A percentile compares a stretch with the other conserved stretches of the same genome.
phyloP scores from a whole-genome alignment of 495 filamentous ascomycete species.

The Penicillium cataractarum region DNA sequence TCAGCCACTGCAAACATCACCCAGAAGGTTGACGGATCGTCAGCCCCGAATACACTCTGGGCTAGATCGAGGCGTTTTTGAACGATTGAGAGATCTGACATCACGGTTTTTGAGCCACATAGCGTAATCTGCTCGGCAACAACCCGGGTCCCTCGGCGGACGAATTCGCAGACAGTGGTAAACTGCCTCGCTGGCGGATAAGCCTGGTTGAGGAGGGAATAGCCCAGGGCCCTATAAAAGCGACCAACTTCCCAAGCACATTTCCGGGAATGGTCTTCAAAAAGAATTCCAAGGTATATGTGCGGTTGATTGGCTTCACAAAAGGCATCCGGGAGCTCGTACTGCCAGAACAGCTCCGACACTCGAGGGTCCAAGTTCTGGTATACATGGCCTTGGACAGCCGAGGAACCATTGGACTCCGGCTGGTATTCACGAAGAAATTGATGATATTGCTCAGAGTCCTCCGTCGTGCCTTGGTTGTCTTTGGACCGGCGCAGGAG shows the following conservation, averaged over 20 bases:
- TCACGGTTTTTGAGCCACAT: conserved; percentile 19
- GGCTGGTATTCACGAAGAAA: conserved; percentile 51
- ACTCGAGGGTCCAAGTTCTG: conserved; percentile 38
- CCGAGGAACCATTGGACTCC: background rate
- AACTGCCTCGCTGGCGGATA: conserved; percentile 22
- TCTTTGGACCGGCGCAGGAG: conserved; percentile 37
- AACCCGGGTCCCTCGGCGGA: conserved; percentile 48
- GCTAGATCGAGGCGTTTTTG: conserved; percentile 25
- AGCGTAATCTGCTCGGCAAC: conserved; percentile 33
- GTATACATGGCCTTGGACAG: background rate
- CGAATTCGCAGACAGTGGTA: conserved; percentile 48
- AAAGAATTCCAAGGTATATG: conserved; percentile 62
- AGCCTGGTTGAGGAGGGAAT: conserved; percentile 55
- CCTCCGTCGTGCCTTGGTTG: conserved; percentile 6
- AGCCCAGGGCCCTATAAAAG: conserved; percentile 57
- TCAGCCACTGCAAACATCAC: conserved; percentile 41
- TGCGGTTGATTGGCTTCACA: conserved; percentile 24
- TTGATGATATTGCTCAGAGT: conserved; percentile 33
- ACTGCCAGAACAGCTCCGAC: conserved; percentile 43
- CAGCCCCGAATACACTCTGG: conserved; percentile 12
- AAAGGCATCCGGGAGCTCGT: conserved; percentile 22
- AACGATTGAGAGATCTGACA: conserved; percentile 19
- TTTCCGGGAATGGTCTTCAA: conserved; percentile 59
- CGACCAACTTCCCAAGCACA: conserved; percentile 68
- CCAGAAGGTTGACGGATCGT: conserved; percentile 33